Conservation (phyloP, 2,329 filamentous ascomycete species). For the Pseudogymnoascus sp. region DNA sequence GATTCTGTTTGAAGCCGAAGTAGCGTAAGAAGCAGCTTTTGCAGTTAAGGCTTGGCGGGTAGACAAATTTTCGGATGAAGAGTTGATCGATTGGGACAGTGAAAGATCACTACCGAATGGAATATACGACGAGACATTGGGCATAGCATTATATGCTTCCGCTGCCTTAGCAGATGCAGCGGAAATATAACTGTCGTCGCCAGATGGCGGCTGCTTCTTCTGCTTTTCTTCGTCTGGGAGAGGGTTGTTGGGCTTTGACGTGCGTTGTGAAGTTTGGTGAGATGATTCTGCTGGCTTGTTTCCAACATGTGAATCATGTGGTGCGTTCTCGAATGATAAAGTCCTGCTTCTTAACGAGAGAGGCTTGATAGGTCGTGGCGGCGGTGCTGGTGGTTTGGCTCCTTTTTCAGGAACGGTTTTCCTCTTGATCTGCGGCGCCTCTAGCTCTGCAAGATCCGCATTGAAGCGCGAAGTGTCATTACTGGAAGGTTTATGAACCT, state of each 20-base stretch:
- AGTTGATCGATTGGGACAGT: background rate
- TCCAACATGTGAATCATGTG: constrained; percentile 36
- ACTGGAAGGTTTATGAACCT: constrained; percentile 32
- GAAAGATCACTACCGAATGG: background rate
- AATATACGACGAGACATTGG: constrained; percentile 27
- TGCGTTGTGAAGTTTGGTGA: constrained; percentile 25
- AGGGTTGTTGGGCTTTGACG: constrained; percentile 6
- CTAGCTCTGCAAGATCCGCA: constrained; percentile 22
- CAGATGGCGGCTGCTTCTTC: constrained; percentile 21
- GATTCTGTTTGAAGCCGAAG: constrained; percentile 1
- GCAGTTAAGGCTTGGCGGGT: background rate
- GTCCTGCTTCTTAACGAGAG: constrained; percentile 43
- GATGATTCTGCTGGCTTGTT: constrained; percentile 35
- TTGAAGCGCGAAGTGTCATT: constrained; percentile 26
- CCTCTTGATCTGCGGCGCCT: constrained; percentile 29
- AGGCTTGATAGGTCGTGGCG: constrained; percentile 55
- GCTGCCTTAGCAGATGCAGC: constrained; percentile 27
- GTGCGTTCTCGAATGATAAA: constrained; percentile 19
- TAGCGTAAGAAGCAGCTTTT: constrained; percentile 9
- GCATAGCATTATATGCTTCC: constrained; percentile 29
- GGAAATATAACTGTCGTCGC: constrained; percentile 25
- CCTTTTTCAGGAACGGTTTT: constrained; percentile 21
- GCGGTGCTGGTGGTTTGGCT: constrained; percentile 37
- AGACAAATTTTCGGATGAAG: background rate
- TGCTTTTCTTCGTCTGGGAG: constrained; percentile 12